Evolutionary conservation across 768 basidiomycete genomes (phyloP).

Genomic region (Hygrophorus pudorinus): DNA sequence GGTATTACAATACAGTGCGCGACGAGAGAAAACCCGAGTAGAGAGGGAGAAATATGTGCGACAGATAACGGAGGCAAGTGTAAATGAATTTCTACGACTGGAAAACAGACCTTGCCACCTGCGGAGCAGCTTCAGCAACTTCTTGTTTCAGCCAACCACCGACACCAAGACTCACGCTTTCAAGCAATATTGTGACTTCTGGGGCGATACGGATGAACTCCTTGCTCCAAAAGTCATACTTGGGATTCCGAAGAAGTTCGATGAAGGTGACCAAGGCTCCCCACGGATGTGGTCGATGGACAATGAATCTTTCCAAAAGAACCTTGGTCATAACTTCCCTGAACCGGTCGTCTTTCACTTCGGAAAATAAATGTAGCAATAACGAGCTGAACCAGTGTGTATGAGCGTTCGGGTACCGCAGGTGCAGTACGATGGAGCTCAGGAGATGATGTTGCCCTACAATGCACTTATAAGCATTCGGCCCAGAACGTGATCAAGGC

Average conservation of each 20-base stretch:
- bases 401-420: conserved; percentile 97
- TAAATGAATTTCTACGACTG: conserved; percentile 58
- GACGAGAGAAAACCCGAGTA: conserved; percentile 51
- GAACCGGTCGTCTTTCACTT: conserved; percentile 68
- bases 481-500: background rate
- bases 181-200: conserved; percentile 76
- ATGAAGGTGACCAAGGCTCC: conserved; percentile 91
- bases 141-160: background rate
- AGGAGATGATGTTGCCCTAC: conserved; percentile 92
- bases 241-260: conserved; percentile 82
- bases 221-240: conserved; percentile 88
- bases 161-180: conserved; percentile 48
- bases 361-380: conserved; percentile 77
- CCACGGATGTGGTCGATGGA: conserved; percentile 95
- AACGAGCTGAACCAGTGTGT: conserved; percentile 97
- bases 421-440: conserved; percentile 85
- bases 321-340: conserved; percentile 81
- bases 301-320: conserved; percentile 87
- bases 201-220: conserved; percentile 78
- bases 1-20: conserved; percentile 86
- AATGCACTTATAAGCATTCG: conserved; percentile 2
- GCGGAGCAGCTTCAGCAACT: conserved; percentile 9
- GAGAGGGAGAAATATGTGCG: conserved; percentile 63
- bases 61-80: conserved; percentile 69
- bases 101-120: conserved; percentile 76